Percentiles rank a stretch among this genome's conserved stretches.
Conservation (phyloP, 2,329 filamentous ascomycete species). For the Claviceps africana region DNA sequence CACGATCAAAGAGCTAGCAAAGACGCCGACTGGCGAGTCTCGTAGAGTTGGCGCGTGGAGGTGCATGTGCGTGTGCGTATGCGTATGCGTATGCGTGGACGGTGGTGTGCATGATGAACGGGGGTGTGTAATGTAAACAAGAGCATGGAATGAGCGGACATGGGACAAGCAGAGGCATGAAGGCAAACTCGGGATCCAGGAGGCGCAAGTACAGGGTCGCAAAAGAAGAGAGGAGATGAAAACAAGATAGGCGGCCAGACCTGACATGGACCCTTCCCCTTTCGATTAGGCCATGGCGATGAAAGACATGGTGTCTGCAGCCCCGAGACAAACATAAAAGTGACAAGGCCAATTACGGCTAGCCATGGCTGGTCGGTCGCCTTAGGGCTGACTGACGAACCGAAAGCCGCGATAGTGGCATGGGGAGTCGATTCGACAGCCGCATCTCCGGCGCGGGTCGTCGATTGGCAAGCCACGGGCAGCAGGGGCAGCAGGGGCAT, state of each 20-base stretch:
- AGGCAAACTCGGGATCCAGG: not conserved
- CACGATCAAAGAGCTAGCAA: not conserved
- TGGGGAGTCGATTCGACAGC: not conserved
- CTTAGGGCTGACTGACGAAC: slow-evolving; percentile 7
- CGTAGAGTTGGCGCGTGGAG: slow-evolving; percentile 1
- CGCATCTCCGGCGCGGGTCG: not conserved
- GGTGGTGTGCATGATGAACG: not conserved
- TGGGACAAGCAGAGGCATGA: not conserved
- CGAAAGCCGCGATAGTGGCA: not conserved
- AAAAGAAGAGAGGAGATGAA: not conserved
- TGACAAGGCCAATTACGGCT: not conserved
- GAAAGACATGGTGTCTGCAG: not conserved
- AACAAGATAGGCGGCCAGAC: not conserved
- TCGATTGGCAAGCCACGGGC: not conserved
- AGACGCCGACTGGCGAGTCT: slow-evolving; percentile 1
- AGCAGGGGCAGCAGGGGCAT: not conserved
- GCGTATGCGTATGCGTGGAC: too few species aligned
- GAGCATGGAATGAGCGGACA: not conserved
- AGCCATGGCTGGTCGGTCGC: slow-evolving; percentile 4
- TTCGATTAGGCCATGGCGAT: not conserved
- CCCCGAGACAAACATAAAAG: not conserved
- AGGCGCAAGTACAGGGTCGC: not conserved
- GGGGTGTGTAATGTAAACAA: not conserved
- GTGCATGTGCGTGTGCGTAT: too few species aligned
- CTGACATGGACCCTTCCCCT: not conserved